These are phyloP conservation scores for Rhazya stricta DNA, from an alignment of 257 asterid species.

Conservation along the genomic window DNA sequence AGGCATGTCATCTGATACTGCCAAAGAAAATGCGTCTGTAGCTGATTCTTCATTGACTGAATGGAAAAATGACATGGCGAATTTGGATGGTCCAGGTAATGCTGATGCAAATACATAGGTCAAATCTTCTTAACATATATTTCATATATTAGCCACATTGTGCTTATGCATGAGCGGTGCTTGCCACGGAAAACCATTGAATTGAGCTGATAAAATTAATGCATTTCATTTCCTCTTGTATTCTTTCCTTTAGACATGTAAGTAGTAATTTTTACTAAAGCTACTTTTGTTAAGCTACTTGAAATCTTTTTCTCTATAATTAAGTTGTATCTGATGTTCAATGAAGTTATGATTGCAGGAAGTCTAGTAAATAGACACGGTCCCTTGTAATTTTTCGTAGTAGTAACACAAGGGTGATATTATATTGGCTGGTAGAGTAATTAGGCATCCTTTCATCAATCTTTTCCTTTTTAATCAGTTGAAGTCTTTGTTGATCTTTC, in stretches of 20 bases:
- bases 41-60: constrained; percentile 47
- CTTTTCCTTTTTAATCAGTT: background rate
- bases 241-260: background rate
- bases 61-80: constrained; percentile 36
- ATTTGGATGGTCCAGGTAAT: constrained; percentile 54
- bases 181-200: background rate
- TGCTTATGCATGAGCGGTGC: background rate
- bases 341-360: background rate
- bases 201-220: background rate
- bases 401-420: background rate
- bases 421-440: background rate
- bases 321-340: background rate
- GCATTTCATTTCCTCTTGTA: background rate
- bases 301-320: background rate
- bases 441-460: background rate
- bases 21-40: constrained; percentile 41
- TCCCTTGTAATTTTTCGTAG: background rate
- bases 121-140: background rate
- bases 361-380: background rate
- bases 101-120: constrained; percentile 11
- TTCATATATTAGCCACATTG: background rate
- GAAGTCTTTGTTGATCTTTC: background rate
- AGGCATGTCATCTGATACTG: constrained; percentile 55
- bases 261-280: background rate
- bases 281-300: background rate